Evolutionary conservation across 139 green algal genomes (phyloP).

Genomic region (Haematococcus lacustris): DNA sequence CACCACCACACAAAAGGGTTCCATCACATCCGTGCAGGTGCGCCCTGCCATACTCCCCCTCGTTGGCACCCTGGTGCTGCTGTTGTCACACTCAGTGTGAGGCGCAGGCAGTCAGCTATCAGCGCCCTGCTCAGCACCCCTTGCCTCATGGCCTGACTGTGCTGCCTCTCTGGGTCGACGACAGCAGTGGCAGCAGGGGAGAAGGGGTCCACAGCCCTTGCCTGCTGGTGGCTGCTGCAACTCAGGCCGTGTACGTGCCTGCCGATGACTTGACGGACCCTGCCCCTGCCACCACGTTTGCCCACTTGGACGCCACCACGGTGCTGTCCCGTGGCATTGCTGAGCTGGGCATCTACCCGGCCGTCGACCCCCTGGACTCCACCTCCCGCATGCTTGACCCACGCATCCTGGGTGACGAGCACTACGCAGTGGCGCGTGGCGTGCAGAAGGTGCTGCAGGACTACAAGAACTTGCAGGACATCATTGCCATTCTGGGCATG

Average conservation of each 20-base stretch:
- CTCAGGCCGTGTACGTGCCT: constrained; percentile 99
- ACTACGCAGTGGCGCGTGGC: constrained; percentile 89
- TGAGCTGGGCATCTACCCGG: constrained; percentile 99
- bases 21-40: constrained; percentile 96
- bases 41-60: no score
- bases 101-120: no score
- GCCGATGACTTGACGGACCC: constrained; percentile 98
- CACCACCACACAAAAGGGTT: constrained; percentile 97
- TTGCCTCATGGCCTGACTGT: no score
- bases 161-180: no score
- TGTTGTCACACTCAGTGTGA: no score
- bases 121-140: no score
- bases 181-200: no score
- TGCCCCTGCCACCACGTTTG: constrained; percentile 96
- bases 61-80: no score
- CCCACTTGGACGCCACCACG: constrained; percentile 96
- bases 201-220: no score
- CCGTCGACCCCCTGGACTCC: constrained; percentile 98
- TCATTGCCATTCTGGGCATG: constrained; percentile 99
- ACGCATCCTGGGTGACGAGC: constrained; percentile 90
- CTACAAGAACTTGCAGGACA: constrained; percentile 98
- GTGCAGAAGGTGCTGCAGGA: constrained; percentile 98
- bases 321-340: constrained; percentile 97
- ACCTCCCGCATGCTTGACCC: constrained; percentile 95
- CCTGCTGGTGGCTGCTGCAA: no score